Evolutionary conservation across 371 early-diverging fungal species (phyloP), one percentile per base, ranked within the genome.

Genomic region (Conidiobolus incongruus): DNA sequence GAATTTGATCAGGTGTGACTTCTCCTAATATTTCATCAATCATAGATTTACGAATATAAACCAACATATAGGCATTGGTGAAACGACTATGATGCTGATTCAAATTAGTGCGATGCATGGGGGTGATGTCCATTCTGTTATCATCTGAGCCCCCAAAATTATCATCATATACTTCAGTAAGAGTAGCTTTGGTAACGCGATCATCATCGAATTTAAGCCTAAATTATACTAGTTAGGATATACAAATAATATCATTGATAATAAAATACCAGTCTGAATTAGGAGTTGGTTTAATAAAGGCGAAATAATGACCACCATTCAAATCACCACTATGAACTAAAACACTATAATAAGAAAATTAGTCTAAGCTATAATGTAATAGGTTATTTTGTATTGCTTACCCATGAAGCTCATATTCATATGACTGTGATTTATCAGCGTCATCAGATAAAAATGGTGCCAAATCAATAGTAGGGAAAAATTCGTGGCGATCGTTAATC

Each of bases 401-500:
- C 77, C 86, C 90, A 55, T 91, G 87, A 17, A 91, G 58, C 20
- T 66, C 57, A 59, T 92, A 94, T 33, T 71, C 65, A 58, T 80
- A 75, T n/a, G 77, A 62, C 34, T 61, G 63, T 8, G 65, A 50
- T 46, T 60, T 69, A 46, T 77, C 66, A 4, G 72, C 77, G 20
- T 71, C 64, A 7, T 63, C 59, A 4, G 72, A 68, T 24, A 90
- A 62, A 57, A 80, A 95, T n/a, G 75, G 72, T n/a, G 71, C 76
- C 37, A 98, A 60, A 48, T 95, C 89, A 40, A 98, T 74, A 39
- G 72, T 66, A n/a, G 67, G 58, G 11, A 95, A 93, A 60, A 85
- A 99, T 54, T 92, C 95, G 56, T 86, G 84, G n/a, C 95, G 77
- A 59, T 95, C 95, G 65, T 98, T 97, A 60, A 93, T 85, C 76